phyloP scores from a whole-genome alignment of 768 basidiomycete species.

The Psilocybe subaeruginosa region DNA sequence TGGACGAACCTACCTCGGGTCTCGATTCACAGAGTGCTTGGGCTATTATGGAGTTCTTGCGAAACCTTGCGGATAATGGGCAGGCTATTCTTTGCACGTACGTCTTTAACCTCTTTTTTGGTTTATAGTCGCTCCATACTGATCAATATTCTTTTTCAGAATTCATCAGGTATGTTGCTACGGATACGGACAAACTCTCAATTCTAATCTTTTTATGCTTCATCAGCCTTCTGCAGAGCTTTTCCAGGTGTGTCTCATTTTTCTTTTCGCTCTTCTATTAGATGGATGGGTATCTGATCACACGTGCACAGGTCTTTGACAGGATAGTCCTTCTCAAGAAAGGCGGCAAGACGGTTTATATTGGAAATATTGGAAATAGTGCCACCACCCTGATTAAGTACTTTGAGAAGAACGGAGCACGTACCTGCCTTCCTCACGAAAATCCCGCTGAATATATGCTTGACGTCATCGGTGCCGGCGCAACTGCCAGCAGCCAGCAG shows the following conservation, averaged over 20 bases:
- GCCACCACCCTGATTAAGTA: constrained; percentile 68
- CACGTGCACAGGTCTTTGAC: constrained; percentile 56
- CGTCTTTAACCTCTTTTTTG: constrained; percentile 44
- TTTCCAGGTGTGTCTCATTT: constrained; percentile 54
- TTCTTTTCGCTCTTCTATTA: not conserved
- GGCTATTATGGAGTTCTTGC: constrained; percentile 79
- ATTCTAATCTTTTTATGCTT: not conserved
- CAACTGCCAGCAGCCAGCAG: constrained; percentile 51
- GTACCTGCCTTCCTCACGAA: constrained; percentile 60
- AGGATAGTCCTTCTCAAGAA: constrained; percentile 73
- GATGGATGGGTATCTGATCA: not conserved
- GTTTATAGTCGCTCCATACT: not conserved
- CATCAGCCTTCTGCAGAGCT: constrained; percentile 77
- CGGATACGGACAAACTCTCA: too few relatives aligned
- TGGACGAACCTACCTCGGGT: constrained; percentile 90
- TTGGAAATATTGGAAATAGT: constrained; percentile 70
- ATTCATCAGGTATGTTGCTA: constrained; percentile 37
- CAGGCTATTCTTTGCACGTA: constrained; percentile 91
- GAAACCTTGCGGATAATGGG: constrained; percentile 76
- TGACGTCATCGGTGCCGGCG: constrained; percentile 76
- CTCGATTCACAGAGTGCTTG: constrained; percentile 88
- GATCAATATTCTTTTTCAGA: constrained; percentile 24
- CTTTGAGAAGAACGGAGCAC: constrained; percentile 73
- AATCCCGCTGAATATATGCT: constrained; percentile 79
- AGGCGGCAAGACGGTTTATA: constrained; percentile 81